Conservation (phyloP, 768 basidiomycete species). For the Boletus sensibilis region DNA sequence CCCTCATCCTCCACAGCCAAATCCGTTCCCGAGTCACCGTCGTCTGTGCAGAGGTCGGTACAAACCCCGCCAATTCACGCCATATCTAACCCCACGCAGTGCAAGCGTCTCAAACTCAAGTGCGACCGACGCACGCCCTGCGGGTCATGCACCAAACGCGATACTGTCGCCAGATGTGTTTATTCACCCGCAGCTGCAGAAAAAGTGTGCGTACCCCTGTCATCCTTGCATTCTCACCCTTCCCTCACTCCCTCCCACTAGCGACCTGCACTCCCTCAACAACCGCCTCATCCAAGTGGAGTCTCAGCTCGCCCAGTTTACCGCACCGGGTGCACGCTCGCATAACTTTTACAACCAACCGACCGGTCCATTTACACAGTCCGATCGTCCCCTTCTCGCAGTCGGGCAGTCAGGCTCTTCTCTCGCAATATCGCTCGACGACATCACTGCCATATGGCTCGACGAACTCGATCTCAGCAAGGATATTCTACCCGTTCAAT, state of each 20-base stretch:
- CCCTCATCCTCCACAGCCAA: constrained; percentile 42
- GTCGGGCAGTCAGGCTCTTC: constrained; percentile 42
- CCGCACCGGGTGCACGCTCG: constrained; percentile 31
- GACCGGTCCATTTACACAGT: constrained; percentile 7
- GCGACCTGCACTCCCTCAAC: constrained; percentile 80
- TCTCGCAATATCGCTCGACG: constrained; percentile 54
- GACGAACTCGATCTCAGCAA: constrained; percentile 46
- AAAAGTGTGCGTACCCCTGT: constrained; percentile 61
- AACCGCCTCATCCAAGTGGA: constrained; percentile 77
- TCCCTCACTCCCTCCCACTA: constrained; percentile 23
- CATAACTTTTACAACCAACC: constrained; percentile 20
- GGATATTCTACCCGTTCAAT: constrained; percentile 22
- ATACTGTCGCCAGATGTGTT: constrained; percentile 67
- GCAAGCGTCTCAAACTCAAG: constrained; percentile 84
- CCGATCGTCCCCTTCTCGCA: constrained; percentile 37
- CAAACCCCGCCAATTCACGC: neutral
- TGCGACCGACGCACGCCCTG: constrained; percentile 81
- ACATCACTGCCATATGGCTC: constrained; percentile 61
- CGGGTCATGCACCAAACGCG: constrained; percentile 75
- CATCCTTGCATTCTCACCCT: neutral
- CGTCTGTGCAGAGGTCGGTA: constrained; percentile 73
- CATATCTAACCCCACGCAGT: constrained; percentile 42
- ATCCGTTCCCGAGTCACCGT: constrained; percentile 77
- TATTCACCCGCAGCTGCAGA: constrained; percentile 83
- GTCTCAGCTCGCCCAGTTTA: constrained; percentile 51